Conservation (phyloP, 495 filamentous ascomycete species). For the Hypoxylon lienhwacheense region DNA sequence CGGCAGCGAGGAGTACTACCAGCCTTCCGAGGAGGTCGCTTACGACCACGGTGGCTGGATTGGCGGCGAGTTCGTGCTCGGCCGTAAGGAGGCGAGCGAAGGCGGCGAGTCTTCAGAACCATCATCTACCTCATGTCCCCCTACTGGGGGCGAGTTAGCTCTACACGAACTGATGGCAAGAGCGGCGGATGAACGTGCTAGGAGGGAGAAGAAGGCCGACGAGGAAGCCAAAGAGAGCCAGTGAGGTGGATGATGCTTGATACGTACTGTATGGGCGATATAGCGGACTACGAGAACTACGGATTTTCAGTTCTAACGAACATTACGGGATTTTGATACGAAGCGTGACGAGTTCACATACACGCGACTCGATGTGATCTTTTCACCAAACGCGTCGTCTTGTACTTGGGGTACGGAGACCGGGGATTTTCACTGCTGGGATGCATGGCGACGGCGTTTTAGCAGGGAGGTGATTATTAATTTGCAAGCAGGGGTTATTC, state of each 20-base stretch:
- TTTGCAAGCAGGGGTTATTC: neutral
- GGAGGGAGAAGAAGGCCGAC: conserved; percentile 53
- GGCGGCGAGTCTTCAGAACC: conserved; percentile 31
- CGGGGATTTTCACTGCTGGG: neutral
- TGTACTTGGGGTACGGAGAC: neutral
- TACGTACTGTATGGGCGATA: too few relatives aligned
- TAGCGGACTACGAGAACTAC: too few relatives aligned
- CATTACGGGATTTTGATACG: too few relatives aligned
- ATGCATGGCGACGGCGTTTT: conserved; percentile 17
- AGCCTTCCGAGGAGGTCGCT: conserved; percentile 57
- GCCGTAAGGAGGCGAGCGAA: conserved; percentile 54
- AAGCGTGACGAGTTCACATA: neutral
- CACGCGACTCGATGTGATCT: neutral
- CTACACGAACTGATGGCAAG: conserved; percentile 73
- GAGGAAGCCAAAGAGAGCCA: conserved; percentile 9
- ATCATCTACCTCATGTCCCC: too few relatives aligned
- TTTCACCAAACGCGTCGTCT: neutral
- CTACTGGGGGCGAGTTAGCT: conserved; percentile 38
- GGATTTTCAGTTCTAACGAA: too few relatives aligned
- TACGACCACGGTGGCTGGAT: conserved; percentile 83
- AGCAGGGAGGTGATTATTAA: neutral
- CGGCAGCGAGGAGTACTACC: conserved; percentile 70
- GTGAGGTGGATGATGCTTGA: neutral
- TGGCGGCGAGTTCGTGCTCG: conserved; percentile 85
- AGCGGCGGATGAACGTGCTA: conserved; percentile 73